Percentiles rank a stretch among this genome's conserved stretches.
Conservation (phyloP, 768 basidiomycete species). For the Asterophora lycoperdoides region DNA sequence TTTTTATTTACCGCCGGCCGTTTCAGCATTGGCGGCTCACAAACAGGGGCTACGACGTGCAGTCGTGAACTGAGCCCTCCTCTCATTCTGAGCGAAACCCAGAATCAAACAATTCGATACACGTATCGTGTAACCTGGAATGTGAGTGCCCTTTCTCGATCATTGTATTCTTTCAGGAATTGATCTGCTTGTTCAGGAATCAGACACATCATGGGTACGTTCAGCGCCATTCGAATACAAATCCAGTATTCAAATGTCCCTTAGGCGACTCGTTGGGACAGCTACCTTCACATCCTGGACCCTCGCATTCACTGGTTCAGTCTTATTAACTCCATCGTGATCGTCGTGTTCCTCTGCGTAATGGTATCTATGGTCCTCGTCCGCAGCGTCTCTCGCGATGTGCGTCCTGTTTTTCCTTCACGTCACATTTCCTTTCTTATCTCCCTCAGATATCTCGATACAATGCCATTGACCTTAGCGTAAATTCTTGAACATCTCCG, state of each 20-base stretch:
- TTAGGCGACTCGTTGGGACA: conserved; percentile 95
- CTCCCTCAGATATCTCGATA: conserved; percentile 77
- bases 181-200: conserved; percentile 47
- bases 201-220: conserved; percentile 77
- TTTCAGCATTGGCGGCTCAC: conserved; percentile 59
- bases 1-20: neutral
- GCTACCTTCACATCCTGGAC: conserved; percentile 91
- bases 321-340: conserved; percentile 87
- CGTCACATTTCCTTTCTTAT: neutral
- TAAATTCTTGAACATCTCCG: conserved; percentile 30
- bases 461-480: conserved; percentile 88
- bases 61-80: conserved; percentile 36
- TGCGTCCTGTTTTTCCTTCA: conserved; percentile 29
- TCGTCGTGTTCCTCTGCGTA: conserved; percentile 84
- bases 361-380: conserved; percentile 93
- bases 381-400: conserved; percentile 85
- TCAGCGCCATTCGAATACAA: neutral
- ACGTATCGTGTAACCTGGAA: conserved; percentile 89
- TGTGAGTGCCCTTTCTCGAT: conserved; percentile 39
- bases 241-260: neutral
- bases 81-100: conserved; percentile 58
- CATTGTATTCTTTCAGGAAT: neutral
- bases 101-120: conserved; percentile 65
- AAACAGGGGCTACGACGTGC: conserved; percentile 50
- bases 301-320: conserved; percentile 97